These are phyloP conservation scores for Aspergillus campestris DNA, from an alignment of 495 filamentous ascomycete species.

Conservation along the genomic window DNA sequence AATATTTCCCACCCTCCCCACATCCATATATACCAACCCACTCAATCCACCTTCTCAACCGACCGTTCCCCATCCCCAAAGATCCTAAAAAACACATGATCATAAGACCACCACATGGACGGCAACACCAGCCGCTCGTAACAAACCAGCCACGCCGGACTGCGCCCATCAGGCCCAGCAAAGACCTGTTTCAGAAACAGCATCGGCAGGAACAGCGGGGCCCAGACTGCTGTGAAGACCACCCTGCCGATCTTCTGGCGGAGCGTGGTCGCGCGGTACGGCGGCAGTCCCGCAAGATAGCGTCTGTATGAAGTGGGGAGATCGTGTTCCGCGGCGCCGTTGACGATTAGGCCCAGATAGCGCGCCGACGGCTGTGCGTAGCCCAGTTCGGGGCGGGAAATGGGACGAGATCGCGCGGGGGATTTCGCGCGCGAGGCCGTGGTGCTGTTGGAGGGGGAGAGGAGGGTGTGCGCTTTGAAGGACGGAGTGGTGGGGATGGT, in stretches of 20 bases:
- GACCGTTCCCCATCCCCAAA: conserved; percentile 93
- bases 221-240: conserved; percentile 52
- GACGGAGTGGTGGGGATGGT: conserved; percentile 24
- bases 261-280: conserved; percentile 59
- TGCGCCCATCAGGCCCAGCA: conserved; percentile 54
- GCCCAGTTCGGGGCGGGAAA: conserved; percentile 47
- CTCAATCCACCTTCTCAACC: conserved; percentile 9
- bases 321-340: conserved; percentile 68
- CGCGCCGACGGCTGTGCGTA: conserved; percentile 77
- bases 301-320: conserved; percentile 65
- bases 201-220: conserved; percentile 46
- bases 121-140: conserved; percentile 40
- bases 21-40: not conserved
- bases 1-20: too few relatives aligned
- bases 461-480: conserved; percentile 54
- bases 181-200: conserved; percentile 40
- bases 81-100: conserved; percentile 50
- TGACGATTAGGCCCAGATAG: conserved; percentile 68
- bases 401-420: not conserved
- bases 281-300: conserved; percentile 56
- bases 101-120: conserved; percentile 67
- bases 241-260: conserved; percentile 57
- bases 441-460: conserved; percentile 32
- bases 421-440: conserved; percentile 3
- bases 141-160: conserved; percentile 56